Evolutionary conservation across 257 asterid genomes (phyloP).

Genomic region (Vinca minor): DNA sequence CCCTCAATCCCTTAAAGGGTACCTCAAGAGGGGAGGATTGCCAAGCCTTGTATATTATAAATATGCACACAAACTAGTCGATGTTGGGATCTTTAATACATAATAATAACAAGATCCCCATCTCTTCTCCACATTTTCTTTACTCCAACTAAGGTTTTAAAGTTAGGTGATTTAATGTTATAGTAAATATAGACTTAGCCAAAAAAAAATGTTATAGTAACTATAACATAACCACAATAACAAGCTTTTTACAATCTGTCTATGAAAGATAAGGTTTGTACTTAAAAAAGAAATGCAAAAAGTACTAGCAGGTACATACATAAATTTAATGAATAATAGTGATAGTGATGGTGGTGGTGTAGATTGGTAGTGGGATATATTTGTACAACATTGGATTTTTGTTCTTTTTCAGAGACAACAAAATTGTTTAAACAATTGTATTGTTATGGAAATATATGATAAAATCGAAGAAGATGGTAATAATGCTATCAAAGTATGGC

Average conservation of each 20-base stretch:
- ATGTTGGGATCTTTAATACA: too few species aligned
- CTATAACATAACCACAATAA: not conserved
- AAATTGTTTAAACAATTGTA: conserved; percentile 11
- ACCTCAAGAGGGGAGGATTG: too few species aligned
- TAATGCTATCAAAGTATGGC: conserved; percentile 27
- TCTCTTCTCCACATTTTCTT: too few species aligned
- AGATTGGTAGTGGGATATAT: conserved; percentile 24
- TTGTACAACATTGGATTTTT: conserved; percentile 26
- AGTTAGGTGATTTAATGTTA: too few species aligned
- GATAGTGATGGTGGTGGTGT: conserved; percentile 36
- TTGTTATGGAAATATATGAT: conserved; percentile 3
- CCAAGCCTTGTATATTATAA: too few species aligned
- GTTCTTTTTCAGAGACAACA: conserved; percentile 18
- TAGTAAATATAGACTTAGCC: too few species aligned
- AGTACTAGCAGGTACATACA: not conserved
- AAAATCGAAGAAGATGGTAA: conserved; percentile 8
- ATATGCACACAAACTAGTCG: too few species aligned
- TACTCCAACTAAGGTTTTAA: too few species aligned
- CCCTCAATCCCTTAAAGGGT: too few species aligned
- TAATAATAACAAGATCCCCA: too few species aligned
- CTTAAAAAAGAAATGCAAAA: not conserved
- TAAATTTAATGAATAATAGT: conserved; percentile 20
- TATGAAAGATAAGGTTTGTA: not conserved
- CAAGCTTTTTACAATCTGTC: not conserved
- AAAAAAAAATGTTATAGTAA: too few species aligned